phyloP scores from a whole-genome alignment of 2,329 filamentous ascomycete species.

The Fonsecaea pedrosoi region DNA sequence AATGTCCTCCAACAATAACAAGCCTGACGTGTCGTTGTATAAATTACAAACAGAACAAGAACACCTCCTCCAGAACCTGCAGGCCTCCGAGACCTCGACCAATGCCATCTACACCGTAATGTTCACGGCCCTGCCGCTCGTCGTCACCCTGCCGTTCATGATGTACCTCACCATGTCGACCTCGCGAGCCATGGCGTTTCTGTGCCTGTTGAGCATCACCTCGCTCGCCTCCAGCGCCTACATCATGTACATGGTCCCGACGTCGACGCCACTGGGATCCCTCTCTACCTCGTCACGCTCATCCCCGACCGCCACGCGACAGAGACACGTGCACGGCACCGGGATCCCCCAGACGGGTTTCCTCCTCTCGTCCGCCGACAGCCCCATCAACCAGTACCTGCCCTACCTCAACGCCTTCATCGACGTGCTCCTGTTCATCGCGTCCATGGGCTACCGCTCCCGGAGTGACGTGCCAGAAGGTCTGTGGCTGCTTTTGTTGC shows the following conservation, averaged over 20 bases:
- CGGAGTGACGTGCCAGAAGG: constrained; percentile 30
- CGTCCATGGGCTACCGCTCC: constrained; percentile 25
- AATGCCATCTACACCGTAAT: constrained; percentile 37
- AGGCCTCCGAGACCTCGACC: constrained; percentile 26
- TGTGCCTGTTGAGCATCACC: constrained; percentile 38
- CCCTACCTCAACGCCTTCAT: constrained; percentile 36
- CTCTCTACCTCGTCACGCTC: constrained; percentile 4
- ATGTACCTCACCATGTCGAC: constrained; percentile 30
- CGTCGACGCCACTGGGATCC: constrained; percentile 14
- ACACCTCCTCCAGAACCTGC: constrained; percentile 35
- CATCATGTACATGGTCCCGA: constrained; percentile 35
- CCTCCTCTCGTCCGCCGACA: constrained; percentile 23
- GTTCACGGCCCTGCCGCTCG: constrained; percentile 37
- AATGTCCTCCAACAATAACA: not conserved
- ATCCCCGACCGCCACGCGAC: constrained; percentile 1
- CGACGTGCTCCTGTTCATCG: constrained; percentile 28
- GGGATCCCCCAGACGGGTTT: not conserved
- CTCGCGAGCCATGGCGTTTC: constrained; percentile 23
- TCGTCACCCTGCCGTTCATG: constrained; percentile 35
- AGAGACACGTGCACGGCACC: constrained; percentile 13
- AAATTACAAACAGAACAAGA: constrained; percentile 37
- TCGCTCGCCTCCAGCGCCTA: constrained; percentile 37
- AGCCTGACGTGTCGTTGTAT: constrained; percentile 1
- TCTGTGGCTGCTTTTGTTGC: constrained; percentile 38
- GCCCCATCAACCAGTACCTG: constrained; percentile 32